Evolutionary conservation across 345 rosid species (phyloP), one percentile per base, ranked within the genome.

Genomic region (Populus pruinosa): DNA sequence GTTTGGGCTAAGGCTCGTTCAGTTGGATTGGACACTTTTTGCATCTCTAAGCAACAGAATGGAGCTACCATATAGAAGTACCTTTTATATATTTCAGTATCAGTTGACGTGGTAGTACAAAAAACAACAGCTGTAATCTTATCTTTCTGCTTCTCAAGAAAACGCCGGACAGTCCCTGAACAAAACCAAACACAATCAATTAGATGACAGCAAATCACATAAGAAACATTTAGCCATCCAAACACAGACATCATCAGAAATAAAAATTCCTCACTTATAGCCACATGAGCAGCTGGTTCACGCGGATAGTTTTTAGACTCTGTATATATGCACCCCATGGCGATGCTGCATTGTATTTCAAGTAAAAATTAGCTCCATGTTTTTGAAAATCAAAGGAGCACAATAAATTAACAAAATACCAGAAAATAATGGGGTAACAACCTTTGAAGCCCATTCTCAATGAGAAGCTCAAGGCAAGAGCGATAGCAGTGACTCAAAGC

Each of bases 401-500:
- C 41, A 35, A 66, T 25, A 31, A 69, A 5, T n/a, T 21, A 69
- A 53, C 31, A 69, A 56, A 79, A 50, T 12, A 70, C 49, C 68
- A 75, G 39, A 63, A 49, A 67, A 20, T 61, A 82, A 49, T 43
- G 53, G 17, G 38, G 55, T 41, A 77, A 81, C 67, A 81, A 93
- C 99, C 98, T 93, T 70, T 83, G 83, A 73, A 96, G 98, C 36
- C 91, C 92, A 82, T 89, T 89, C 63, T 96, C 99, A 82, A 93
- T 90, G 21, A 96, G 90, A 77, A 92, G 90, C 85, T 96, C 99
- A 73, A 96, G 92, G 86, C 97, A 96, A 84, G 99, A 91, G 31
- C 97, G 88, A 68, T 96, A 96, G 85, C 99, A 93, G 75, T 93
- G 99, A 85, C 99, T 96, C 84, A 96, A 82, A 84, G 99, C 99